Evolutionary conservation across 768 basidiomycete species (phyloP).

Genomic region (Suillus discolor): DNA sequence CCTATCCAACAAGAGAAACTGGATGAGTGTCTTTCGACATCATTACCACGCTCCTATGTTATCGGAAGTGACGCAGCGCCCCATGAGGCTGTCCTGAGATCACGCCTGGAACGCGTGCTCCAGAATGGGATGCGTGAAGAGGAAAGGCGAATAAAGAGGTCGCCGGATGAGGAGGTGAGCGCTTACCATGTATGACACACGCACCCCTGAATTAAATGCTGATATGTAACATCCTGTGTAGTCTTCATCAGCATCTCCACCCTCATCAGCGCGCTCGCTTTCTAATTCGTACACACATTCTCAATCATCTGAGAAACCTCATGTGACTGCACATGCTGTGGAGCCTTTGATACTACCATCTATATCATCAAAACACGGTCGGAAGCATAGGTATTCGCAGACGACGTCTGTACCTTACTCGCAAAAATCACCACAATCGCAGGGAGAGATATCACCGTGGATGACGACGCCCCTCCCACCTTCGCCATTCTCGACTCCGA

Average conservation of each 20-base stretch:
- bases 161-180: conserved; percentile 29
- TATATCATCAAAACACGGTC: conserved; percentile 4
- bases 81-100: conserved; percentile 56
- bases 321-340: conserved; percentile 24
- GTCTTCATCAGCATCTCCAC: conserved; percentile 28
- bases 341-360: conserved; percentile 12
- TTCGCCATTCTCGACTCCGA: conserved; percentile 34
- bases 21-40: conserved; percentile 21
- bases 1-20: conserved; percentile 21
- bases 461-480: conserved; percentile 30
- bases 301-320: conserved; percentile 29
- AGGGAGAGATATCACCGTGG: conserved; percentile 29
- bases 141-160: conserved; percentile 14
- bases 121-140: conserved; percentile 26
- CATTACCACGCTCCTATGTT: conserved; percentile 20
- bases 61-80: conserved; percentile 36
- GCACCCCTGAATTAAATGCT: conserved; percentile 2
- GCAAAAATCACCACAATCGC: conserved; percentile 14
- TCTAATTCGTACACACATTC: conserved; percentile 27
- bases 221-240: conserved; percentile 15
- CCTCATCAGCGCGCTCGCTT: conserved; percentile 33
- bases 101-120: conserved; percentile 56
- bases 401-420: conserved; percentile 19
- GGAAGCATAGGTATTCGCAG: conserved; percentile 15
- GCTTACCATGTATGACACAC: background rate